These are phyloP conservation scores for Spathaspora sp. DNA, from an alignment of 1,139 yeast species.

Conservation along the genomic window DNA sequence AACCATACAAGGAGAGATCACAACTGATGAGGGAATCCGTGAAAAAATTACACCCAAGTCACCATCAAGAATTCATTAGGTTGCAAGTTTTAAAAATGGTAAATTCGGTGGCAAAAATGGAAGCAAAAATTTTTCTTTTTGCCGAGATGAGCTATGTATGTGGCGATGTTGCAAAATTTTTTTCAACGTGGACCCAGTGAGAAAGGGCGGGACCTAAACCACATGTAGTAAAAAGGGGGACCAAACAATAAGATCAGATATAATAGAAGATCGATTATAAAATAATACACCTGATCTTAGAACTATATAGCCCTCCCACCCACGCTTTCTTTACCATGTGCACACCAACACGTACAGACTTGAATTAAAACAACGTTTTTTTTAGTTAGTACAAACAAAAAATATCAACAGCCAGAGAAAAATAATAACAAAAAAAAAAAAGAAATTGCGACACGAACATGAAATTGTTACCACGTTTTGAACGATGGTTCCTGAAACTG, in stretches of 20 bases:
- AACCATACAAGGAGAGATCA: no score
- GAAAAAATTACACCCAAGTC: no score
- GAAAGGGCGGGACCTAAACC: not conserved
- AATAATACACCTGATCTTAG: not conserved
- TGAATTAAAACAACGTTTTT: not conserved
- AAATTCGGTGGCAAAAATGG: not conserved
- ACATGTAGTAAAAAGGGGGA: not conserved
- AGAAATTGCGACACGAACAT: not conserved
- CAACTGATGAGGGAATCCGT: no score
- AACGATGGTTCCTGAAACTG: not conserved
- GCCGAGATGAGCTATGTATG: not conserved
- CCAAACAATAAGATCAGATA: not conserved
- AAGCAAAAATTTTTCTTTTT: not conserved
- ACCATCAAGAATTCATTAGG: not conserved
- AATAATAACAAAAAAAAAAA: not conserved
- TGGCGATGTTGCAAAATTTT: not conserved
- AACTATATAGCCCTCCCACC: not conserved
- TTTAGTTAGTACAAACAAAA: not conserved
- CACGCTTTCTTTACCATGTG: not conserved
- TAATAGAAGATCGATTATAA: not conserved
- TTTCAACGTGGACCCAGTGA: not conserved
- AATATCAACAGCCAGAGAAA: not conserved
- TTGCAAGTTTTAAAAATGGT: not conserved
- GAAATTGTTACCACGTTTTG: not conserved
- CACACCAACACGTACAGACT: not conserved